Conservation (phyloP, 2,329 filamentous ascomycete species). For the Knufia fluminis region DNA sequence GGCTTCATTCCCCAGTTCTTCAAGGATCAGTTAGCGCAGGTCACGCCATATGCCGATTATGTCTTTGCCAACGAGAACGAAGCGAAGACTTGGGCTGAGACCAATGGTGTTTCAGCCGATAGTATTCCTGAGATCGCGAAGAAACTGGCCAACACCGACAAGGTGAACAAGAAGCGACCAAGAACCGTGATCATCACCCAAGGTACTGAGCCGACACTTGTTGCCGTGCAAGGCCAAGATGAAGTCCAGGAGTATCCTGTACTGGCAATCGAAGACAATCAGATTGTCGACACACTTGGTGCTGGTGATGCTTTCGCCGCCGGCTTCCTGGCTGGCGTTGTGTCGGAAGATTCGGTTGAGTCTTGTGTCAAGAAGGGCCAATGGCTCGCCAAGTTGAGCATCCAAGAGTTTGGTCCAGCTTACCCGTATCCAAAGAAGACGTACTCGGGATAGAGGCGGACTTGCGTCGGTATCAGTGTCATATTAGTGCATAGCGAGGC, state of each 20-base stretch:
- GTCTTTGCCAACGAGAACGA: conserved; percentile 96
- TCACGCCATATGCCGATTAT: conserved; percentile 91
- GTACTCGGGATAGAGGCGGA: neutral
- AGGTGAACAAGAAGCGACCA: conserved; percentile 66
- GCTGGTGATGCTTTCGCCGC: conserved; percentile 95
- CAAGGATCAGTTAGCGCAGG: conserved; percentile 85
- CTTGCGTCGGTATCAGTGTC: neutral
- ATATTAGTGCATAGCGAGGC: conserved; percentile 14
- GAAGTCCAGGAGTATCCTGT: conserved; percentile 71
- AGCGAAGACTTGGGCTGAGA: conserved; percentile 76
- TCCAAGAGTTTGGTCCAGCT: conserved; percentile 87
- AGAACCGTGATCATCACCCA: conserved; percentile 89
- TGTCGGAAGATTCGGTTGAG: conserved; percentile 72
- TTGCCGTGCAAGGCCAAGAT: conserved; percentile 57
- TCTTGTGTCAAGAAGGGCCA: conserved; percentile 82
- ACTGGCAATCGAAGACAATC: conserved; percentile 61
- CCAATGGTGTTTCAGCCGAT: conserved; percentile 65
- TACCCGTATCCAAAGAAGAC: conserved; percentile 74
- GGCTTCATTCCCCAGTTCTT: conserved; percentile 97
- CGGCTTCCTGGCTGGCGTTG: conserved; percentile 81
- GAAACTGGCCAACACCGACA: conserved; percentile 80
- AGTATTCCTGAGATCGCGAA: conserved; percentile 59
- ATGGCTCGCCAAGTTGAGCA: conserved; percentile 89
- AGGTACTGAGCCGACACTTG: conserved; percentile 80
- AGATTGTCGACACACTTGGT: conserved; percentile 94